Conservation (phyloP, 495 filamentous ascomycete genomes). For the Hyaloscypha finlandica region DNA sequence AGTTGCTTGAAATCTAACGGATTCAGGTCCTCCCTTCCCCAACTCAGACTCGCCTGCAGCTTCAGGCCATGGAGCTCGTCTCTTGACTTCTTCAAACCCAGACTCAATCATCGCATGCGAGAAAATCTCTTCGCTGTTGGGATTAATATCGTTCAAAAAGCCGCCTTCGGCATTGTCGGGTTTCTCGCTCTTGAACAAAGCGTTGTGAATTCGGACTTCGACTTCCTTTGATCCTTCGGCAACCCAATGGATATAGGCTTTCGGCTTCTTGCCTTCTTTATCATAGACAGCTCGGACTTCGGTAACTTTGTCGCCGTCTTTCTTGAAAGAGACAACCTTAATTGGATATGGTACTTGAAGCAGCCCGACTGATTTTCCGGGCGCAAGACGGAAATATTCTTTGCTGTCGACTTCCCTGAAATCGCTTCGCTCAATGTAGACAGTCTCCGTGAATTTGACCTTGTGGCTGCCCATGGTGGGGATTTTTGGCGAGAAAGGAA, state of each 20-base stretch:
- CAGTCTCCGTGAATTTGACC: slow-evolving; percentile 77
- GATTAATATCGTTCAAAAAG: slow-evolving; percentile 83
- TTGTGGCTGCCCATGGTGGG: slow-evolving; percentile 52
- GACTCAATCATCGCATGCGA: slow-evolving; percentile 78
- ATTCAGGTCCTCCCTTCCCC: slow-evolving; percentile 63
- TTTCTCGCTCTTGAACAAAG: slow-evolving; percentile 83
- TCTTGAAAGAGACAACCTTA: slow-evolving; percentile 73
- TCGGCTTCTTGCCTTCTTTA: slow-evolving; percentile 76
- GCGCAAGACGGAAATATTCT: slow-evolving; percentile 92
- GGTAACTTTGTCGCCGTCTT: slow-evolving; percentile 72
- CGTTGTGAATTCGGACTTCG: slow-evolving; percentile 79
- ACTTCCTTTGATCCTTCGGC: slow-evolving; percentile 64
- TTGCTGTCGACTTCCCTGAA: slow-evolving; percentile 84
- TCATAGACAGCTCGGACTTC: slow-evolving; percentile 68
- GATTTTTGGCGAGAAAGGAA: slow-evolving; percentile 72
- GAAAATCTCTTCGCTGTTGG: slow-evolving; percentile 77
- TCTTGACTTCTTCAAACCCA: slow-evolving; percentile 78
- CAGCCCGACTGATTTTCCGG: slow-evolving; percentile 86
- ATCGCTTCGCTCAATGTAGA: slow-evolving; percentile 92
- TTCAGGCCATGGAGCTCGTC: slow-evolving; percentile 80
- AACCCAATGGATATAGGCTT: slow-evolving; percentile 93
- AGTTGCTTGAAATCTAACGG: slow-evolving; percentile 90
- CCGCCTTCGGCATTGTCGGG: slow-evolving; percentile 72
- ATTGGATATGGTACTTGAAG: slow-evolving; percentile 83
- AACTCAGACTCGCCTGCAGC: slow-evolving; percentile 63